Conservation (phyloP, 2,329 filamentous ascomycete species). For the Cercospora sesami region DNA sequence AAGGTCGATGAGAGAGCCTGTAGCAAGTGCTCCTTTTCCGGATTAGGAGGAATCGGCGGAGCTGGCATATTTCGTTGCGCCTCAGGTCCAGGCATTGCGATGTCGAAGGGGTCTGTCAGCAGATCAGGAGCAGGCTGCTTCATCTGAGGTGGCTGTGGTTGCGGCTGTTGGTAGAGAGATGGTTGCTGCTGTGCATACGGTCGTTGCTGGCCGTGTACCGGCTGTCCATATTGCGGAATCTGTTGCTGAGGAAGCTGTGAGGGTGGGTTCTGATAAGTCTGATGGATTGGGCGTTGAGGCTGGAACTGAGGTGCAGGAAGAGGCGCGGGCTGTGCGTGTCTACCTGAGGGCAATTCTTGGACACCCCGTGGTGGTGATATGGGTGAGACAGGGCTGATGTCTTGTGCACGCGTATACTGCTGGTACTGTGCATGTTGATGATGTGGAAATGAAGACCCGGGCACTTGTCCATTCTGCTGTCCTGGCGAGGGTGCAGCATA, state of each 20-base stretch:
- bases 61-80: slow-evolving; percentile 54
- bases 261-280: slow-evolving; percentile 8
- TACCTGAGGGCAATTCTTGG: slow-evolving; percentile 26
- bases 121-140: slow-evolving; percentile 54
- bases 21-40: slow-evolving; percentile 87
- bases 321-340: slow-evolving; percentile 33
- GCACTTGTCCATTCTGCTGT: slow-evolving; percentile 30
- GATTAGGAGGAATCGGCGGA: slow-evolving; percentile 90
- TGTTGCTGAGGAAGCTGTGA: slow-evolving; percentile 14
- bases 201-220: slow-evolving; percentile 20
- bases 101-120: slow-evolving; percentile 63
- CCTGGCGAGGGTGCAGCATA: slow-evolving; percentile 34
- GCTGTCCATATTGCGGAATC: slow-evolving; percentile 14
- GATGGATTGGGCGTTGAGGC: slow-evolving; percentile 17
- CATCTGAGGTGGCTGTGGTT: slow-evolving; percentile 24
- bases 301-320: slow-evolving; percentile 32
- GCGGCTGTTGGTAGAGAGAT: slow-evolving; percentile 12
- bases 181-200: slow-evolving; percentile 23
- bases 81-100: slow-evolving; percentile 57
- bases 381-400: slow-evolving; percentile 38
- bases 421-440: slow-evolving; percentile 33
- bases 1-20: slow-evolving; percentile 72
- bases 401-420: slow-evolving; percentile 22
- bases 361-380: slow-evolving; percentile 32
- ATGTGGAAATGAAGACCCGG: slow-evolving; percentile 39